Base-by-base conservation (phyloP, 768 basidiomycete genomes). In the Rossbeevera mucosa region DNA sequence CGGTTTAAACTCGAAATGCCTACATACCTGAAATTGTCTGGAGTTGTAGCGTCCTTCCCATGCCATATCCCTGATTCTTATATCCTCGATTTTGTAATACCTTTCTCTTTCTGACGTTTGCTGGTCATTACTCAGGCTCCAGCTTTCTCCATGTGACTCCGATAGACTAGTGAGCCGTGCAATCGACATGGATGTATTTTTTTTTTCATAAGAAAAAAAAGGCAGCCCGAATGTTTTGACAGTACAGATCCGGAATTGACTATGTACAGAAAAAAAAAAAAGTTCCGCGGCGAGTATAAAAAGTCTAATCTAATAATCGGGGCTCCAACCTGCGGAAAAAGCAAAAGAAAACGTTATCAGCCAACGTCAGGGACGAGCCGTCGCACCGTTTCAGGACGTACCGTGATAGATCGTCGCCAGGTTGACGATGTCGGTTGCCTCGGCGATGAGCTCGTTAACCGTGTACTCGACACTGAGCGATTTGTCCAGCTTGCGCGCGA, bases 401-500 rank as follows among this genome's bases (percentile, higher is more conserved):
- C 91, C 91, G 33, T 63, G 59, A 64, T 79, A 98, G 58, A 97
- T 91, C n/a, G 75, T 78, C 3, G 83, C 85, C 18, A 97, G 71
- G 65, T 91, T 91, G 44, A 72, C 73, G 2, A 73, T 65, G 62
- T 95, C 90, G 21, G 85, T 91, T 31, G 95, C 95, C 64, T 90
- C 84, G 18, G 89, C 84, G 53, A 98, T 86, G 36, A 98, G 80
- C 66, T 91, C 86, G 72, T 95, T 96, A 54, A 99, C 91, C 5
- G 86, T 90, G 60, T 91, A 94, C 66, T 95, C 90, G 22, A 95
- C 89, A 62, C 91, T 94, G 55, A 97, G 75, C 4, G 82, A 77
- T 63, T 85, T 86, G 64, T 91, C 83, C 38, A 99, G 76, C 69
- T 98, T 98, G 49, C 82, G 76, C 11, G 82, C 75, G 31, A 98